Conservation (phyloP, 768 basidiomycete genomes). For the Calocybe gangraenosa region DNA sequence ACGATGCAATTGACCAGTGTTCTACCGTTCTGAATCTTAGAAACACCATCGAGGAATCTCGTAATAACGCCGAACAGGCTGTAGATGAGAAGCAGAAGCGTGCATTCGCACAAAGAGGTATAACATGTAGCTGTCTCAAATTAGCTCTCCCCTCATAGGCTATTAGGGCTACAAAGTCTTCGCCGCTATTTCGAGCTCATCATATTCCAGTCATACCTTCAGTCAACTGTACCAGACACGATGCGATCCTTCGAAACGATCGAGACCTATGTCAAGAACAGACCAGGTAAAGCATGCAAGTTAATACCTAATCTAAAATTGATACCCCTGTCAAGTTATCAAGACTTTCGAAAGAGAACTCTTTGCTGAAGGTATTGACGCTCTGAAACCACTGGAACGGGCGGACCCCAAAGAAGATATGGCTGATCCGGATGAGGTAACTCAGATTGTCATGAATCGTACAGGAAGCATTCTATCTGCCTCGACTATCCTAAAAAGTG, state of each 20-base stretch:
- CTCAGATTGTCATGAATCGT: constrained; percentile 78
- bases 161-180: constrained; percentile 70
- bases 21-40: constrained; percentile 79
- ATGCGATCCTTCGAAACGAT: constrained; percentile 71
- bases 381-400: constrained; percentile 78
- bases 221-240: constrained; percentile 77
- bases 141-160: constrained; percentile 8
- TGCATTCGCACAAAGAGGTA: constrained; percentile 68
- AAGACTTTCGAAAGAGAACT: constrained; percentile 94
- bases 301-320: not conserved
- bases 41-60: constrained; percentile 82
- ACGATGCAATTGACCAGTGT: constrained; percentile 86
- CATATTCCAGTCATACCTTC: constrained; percentile 87
- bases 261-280: constrained; percentile 75
- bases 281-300: constrained; percentile 58
- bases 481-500: constrained; percentile 91
- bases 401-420: constrained; percentile 62
- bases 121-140: constrained; percentile 9
- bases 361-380: constrained; percentile 67
- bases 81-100: constrained; percentile 68
- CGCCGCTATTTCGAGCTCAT: constrained; percentile 83
- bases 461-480: constrained; percentile 85
- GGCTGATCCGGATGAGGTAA: constrained; percentile 89
- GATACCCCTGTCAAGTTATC: constrained; percentile 58
- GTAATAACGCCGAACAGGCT: constrained; percentile 73